A percentile compares a stretch with the other conserved stretches of the same genome.
Evolutionary conservation across 2,329 filamentous ascomycete genomes (phyloP).

Genomic region (Scedosporium minutisporum): DNA sequence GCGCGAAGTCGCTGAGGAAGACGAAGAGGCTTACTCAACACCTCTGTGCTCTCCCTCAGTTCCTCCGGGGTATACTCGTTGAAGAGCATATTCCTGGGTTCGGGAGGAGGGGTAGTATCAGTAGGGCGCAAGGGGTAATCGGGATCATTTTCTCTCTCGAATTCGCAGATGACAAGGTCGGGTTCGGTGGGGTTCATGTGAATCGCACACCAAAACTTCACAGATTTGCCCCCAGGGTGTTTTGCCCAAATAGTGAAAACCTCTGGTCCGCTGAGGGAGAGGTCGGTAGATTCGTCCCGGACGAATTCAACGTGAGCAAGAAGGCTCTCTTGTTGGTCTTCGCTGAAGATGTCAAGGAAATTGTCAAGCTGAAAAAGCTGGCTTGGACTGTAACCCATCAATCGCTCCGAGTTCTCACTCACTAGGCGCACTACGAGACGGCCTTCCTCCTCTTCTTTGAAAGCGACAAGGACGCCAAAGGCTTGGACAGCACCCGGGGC

Average conservation of each 20-base stretch:
- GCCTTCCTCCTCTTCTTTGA: constrained; percentile 61
- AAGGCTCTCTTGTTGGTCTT: constrained; percentile 76
- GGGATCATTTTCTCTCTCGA: constrained; percentile 73
- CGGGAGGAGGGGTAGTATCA: constrained; percentile 49
- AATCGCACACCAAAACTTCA: constrained; percentile 80
- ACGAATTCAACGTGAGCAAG: constrained; percentile 85
- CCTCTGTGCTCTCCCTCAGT: constrained; percentile 64
- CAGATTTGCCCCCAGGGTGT: constrained; percentile 42
- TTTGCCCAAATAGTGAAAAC: constrained; percentile 72
- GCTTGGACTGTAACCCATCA: constrained; percentile 69
- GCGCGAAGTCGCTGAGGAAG: constrained; percentile 67
- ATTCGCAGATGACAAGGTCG: constrained; percentile 74
- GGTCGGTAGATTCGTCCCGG: constrained; percentile 70
- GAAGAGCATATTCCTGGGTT: constrained; percentile 64
- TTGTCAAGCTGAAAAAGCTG: constrained; percentile 65
- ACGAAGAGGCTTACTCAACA: constrained; percentile 66
- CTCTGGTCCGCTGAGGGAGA: constrained; percentile 67
- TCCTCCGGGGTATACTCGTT: constrained; percentile 67
- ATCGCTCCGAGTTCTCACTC: constrained; percentile 68
- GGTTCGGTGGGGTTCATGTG: constrained; percentile 62
- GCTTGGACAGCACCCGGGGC: constrained; percentile 73
- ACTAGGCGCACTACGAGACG: constrained; percentile 61
- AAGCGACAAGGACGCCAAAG: constrained; percentile 67
- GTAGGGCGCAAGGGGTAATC: constrained; percentile 56
- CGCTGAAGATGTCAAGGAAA: constrained; percentile 74